These are phyloP conservation scores for Pseudocercospora macadamiae DNA, from an alignment of 2,329 filamentous ascomycete genomes.

Conservation along the genomic window DNA sequence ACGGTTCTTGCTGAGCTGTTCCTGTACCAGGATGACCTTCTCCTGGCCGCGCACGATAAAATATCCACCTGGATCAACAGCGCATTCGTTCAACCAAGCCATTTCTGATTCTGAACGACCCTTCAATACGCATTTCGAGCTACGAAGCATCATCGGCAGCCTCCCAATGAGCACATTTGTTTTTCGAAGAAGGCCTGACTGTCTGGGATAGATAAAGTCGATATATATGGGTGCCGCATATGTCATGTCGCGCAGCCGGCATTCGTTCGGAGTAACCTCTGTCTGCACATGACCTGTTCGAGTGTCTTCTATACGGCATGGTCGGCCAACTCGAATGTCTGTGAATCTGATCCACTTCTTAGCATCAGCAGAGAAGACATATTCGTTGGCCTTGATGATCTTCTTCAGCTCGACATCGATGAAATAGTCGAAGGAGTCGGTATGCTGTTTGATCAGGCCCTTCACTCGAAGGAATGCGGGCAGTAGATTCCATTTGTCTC, in stretches of 20 bases:
- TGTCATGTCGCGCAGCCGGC: constrained; percentile 94
- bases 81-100: constrained; percentile 92
- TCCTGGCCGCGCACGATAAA: constrained; percentile 98
- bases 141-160: constrained; percentile 95
- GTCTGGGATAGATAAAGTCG: constrained; percentile 86
- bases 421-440: constrained; percentile 99
- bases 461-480: constrained; percentile 99
- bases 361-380: constrained; percentile 87
- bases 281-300: constrained; percentile 68
- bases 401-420: constrained; percentile 96
- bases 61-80: constrained; percentile 93
- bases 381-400: constrained; percentile 88
- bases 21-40: constrained; percentile 97
- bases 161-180: constrained; percentile 79
- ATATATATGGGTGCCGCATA: constrained; percentile 94
- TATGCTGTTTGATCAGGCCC: constrained; percentile 93
- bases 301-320: constrained; percentile 77
- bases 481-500: constrained; percentile 95
- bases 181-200: constrained; percentile 73
- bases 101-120: constrained; percentile 85
- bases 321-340: constrained; percentile 83
- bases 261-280: constrained; percentile 87
- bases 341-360: constrained; percentile 76
- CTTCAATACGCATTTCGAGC: constrained; percentile 85
- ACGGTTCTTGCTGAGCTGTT: constrained; percentile 98